Percentiles rank a stretch among this genome's conserved stretches.
These are phyloP conservation scores for Pseudopyricularia cyperi DNA, from an alignment of 2,329 filamentous ascomycete genomes.

Conservation along the genomic window DNA sequence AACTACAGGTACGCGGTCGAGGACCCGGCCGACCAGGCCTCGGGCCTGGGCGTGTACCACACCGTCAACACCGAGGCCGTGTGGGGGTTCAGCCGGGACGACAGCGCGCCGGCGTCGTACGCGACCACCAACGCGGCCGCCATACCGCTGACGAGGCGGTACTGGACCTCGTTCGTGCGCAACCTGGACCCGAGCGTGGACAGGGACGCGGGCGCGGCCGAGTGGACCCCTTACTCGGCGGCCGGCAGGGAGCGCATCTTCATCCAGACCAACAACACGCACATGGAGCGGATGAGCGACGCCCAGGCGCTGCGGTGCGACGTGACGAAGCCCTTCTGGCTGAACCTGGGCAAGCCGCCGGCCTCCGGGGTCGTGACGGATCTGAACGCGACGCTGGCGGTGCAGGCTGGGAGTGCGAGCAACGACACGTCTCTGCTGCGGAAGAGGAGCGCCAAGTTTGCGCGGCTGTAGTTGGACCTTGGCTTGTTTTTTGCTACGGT, in stretches of 20 bases:
- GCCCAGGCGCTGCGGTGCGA: background rate
- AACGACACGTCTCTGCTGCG: background rate
- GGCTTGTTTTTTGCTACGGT: too few species aligned
- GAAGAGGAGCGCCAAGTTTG: background rate
- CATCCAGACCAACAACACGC: slow-evolving; percentile 2
- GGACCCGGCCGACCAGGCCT: slow-evolving; percentile 35
- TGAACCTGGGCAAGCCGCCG: slow-evolving; percentile 1
- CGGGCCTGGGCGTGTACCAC: slow-evolving; percentile 52
- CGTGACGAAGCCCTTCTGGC: background rate
- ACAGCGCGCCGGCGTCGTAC: slow-evolving; percentile 40
- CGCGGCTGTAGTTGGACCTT: too few species aligned
- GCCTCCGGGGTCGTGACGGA: background rate
- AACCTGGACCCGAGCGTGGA: slow-evolving; percentile 50
- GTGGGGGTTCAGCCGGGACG: slow-evolving; percentile 46
- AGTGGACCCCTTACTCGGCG: slow-evolving; percentile 30
- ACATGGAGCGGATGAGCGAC: slow-evolving; percentile 3
- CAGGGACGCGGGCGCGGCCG: slow-evolving; percentile 28
- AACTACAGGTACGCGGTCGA: slow-evolving; percentile 55
- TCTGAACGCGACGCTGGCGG: background rate
- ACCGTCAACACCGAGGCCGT: slow-evolving; percentile 53
- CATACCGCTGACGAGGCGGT: slow-evolving; percentile 49
- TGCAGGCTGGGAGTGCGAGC: background rate
- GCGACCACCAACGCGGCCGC: slow-evolving; percentile 40
- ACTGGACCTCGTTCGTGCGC: slow-evolving; percentile 64
- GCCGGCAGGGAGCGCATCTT: background rate